A percentile compares a stretch with the other conserved stretches of the same genome.
Conservation (phyloP, 495 filamentous ascomycete genomes). For the Tuber calosporum region DNA sequence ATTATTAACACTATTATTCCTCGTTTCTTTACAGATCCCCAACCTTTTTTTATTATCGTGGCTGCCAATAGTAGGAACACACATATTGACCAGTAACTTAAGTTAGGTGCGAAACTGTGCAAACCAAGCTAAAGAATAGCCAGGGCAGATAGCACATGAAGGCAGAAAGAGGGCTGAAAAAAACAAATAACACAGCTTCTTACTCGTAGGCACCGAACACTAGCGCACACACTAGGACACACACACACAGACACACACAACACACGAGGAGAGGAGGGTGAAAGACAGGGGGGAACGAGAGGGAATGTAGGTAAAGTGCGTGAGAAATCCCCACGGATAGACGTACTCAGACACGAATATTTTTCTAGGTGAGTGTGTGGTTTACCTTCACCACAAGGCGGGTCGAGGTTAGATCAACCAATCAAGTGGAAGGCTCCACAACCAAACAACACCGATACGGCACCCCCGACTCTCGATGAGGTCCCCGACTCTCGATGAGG, state of each 20-base stretch:
- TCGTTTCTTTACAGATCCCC: not conserved
- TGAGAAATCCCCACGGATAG: not conserved
- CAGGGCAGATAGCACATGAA: not conserved
- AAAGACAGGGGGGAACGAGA: not conserved
- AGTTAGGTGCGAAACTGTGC: not conserved
- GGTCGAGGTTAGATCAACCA: not conserved
- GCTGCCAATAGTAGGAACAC: not conserved
- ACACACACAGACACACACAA: not conserved
- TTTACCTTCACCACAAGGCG: not conserved
- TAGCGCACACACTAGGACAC: not conserved
- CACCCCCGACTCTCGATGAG: no score
- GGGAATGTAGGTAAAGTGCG: not conserved
- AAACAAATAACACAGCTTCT: not conserved
- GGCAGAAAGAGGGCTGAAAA: slow-evolving; percentile 5
- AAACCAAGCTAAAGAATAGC: not conserved
- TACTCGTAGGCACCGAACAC: not conserved
- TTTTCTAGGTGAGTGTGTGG: not conserved
- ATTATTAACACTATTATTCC: not conserved
- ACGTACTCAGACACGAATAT: not conserved
- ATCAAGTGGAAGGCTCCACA: not conserved
- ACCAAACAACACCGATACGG: not conserved
- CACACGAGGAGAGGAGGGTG: not conserved
- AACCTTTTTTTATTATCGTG: not conserved
- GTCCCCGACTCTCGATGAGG: not conserved
- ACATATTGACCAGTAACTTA: slow-evolving; percentile 2